Evolutionary conservation across 495 filamentous ascomycete species (phyloP).

Genomic region (Paragyromitra xinjiangensis): DNA sequence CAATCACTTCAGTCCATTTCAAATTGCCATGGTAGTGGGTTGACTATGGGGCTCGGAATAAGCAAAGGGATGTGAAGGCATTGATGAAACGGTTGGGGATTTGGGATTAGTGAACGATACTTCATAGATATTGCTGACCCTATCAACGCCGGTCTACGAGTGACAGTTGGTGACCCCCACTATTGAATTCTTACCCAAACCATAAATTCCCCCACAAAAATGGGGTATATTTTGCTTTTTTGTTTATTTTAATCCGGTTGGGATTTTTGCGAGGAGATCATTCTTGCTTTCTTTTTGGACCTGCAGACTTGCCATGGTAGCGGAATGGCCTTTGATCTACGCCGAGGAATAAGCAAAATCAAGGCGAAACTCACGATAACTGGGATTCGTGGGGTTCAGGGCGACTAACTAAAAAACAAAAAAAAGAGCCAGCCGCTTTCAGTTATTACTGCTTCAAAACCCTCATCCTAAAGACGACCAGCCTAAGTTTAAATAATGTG

Average conservation of each 20-base stretch:
- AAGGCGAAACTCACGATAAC: background rate
- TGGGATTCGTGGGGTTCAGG: slow-evolving; percentile 11
- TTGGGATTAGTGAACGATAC: slow-evolving; percentile 13
- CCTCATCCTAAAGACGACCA: slow-evolving; percentile 18
- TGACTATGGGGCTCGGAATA: slow-evolving; percentile 8
- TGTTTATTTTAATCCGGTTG: background rate
- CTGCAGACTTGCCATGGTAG: slow-evolving; percentile 4
- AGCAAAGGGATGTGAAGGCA: background rate
- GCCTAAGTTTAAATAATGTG: slow-evolving; percentile 31
- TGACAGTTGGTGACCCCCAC: slow-evolving; percentile 23
- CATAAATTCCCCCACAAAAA: background rate
- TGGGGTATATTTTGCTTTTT: slow-evolving; percentile 19
- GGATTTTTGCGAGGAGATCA: background rate
- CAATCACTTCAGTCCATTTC: background rate
- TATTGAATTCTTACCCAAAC: background rate
- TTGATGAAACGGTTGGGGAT: background rate
- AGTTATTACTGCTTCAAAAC: background rate
- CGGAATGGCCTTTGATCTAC: slow-evolving; percentile 23
- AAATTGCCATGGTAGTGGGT: slow-evolving; percentile 16
- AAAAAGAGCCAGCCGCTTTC: slow-evolving; percentile 4
- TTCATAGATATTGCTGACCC: background rate
- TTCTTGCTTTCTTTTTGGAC: slow-evolving; percentile 25
- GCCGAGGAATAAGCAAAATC: slow-evolving; percentile 25
- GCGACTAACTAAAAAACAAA: slow-evolving; percentile 5
- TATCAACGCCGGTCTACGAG: slow-evolving; percentile 13